These are phyloP conservation scores for Komagataella phaffii DNA, from an alignment of 805 yeast species.

Conservation along the genomic window DNA sequence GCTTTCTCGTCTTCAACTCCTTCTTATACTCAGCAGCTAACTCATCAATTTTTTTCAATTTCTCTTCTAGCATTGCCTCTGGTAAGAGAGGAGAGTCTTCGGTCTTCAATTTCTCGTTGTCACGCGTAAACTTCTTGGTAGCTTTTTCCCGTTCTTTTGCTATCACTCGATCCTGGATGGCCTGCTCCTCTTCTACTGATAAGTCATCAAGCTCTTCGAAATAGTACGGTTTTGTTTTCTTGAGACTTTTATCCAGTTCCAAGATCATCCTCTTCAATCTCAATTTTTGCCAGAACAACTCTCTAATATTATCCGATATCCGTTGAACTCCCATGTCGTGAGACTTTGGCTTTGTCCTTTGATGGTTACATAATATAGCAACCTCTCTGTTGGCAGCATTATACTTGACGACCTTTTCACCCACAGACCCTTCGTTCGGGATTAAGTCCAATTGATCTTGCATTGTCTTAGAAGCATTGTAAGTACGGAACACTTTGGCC, in stretches of 20 bases:
- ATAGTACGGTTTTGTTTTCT: slow-evolving; percentile 37
- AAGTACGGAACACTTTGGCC: slow-evolving; percentile 95
- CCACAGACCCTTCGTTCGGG: slow-evolving; percentile 74
- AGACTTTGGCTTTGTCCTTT: slow-evolving; percentile 76
- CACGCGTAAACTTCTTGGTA: slow-evolving; percentile 54
- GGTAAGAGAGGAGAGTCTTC: slow-evolving; percentile 42
- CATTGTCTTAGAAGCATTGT: slow-evolving; percentile 93
- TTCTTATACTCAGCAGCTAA: slow-evolving; percentile 32
- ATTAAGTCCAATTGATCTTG: slow-evolving; percentile 84
- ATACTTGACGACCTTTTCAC: slow-evolving; percentile 75
- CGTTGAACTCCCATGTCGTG: slow-evolving; percentile 75
- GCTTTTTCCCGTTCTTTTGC: slow-evolving; percentile 55
- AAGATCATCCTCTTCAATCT: slow-evolving; percentile 61
- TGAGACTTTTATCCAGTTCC: slow-evolving; percentile 39
- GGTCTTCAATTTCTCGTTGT: slow-evolving; percentile 56
- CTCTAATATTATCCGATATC: slow-evolving; percentile 64
- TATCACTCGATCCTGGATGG: slow-evolving; percentile 44
- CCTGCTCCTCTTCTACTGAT: slow-evolving; percentile 46
- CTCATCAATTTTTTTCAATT: slow-evolving; percentile 42
- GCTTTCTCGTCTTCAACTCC: slow-evolving; percentile 48
- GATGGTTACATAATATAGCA: slow-evolving; percentile 94
- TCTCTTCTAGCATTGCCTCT: slow-evolving; percentile 43
- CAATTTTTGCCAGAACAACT: slow-evolving; percentile 74
- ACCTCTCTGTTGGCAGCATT: slow-evolving; percentile 95
- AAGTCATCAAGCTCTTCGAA: slow-evolving; percentile 61